Percentiles rank a stretch among this genome's conserved stretches.
Conservation (phyloP, 2,329 filamentous ascomycete species). For the Colletotrichum spaethianum region DNA sequence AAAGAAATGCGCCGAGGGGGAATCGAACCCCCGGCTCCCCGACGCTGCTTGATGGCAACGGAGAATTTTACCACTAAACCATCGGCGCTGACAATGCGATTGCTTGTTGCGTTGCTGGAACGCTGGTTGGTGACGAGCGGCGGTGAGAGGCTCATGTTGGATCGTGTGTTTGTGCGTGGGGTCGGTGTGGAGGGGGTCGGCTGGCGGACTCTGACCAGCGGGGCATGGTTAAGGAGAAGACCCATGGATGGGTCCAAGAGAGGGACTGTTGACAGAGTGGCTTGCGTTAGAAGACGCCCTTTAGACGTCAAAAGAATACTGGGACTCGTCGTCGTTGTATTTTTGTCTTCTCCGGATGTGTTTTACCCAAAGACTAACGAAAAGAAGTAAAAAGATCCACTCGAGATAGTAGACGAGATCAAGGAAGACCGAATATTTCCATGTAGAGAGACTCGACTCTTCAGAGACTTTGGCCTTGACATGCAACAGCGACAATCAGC, state of each 20-base stretch:
- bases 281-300: not conserved
- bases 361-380: too few relatives aligned
- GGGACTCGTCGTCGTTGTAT: too few relatives aligned
- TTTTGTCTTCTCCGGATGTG: too few relatives aligned
- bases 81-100: not conserved
- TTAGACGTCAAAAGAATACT: not conserved
- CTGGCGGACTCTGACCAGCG: not conserved
- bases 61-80: slow-evolving; percentile 32
- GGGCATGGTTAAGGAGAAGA: not conserved
- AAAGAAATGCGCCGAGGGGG: slow-evolving; percentile 16
- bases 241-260: not conserved
- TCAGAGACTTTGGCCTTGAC: too few relatives aligned
- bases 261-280: not conserved
- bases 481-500: too few relatives aligned
- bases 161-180: not conserved
- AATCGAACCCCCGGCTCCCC: slow-evolving; percentile 29
- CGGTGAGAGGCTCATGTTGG: not conserved
- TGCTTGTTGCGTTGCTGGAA: not conserved
- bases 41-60: slow-evolving; percentile 26
- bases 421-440: too few relatives aligned
- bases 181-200: not conserved
- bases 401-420: too few relatives aligned
- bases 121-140: not conserved
- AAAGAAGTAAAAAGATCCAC: too few relatives aligned
- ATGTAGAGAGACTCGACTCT: too few relatives aligned